Evolutionary conservation across 2,329 filamentous ascomycete genomes (phyloP).

Genomic region (Phyllosticta citrichinensis): DNA sequence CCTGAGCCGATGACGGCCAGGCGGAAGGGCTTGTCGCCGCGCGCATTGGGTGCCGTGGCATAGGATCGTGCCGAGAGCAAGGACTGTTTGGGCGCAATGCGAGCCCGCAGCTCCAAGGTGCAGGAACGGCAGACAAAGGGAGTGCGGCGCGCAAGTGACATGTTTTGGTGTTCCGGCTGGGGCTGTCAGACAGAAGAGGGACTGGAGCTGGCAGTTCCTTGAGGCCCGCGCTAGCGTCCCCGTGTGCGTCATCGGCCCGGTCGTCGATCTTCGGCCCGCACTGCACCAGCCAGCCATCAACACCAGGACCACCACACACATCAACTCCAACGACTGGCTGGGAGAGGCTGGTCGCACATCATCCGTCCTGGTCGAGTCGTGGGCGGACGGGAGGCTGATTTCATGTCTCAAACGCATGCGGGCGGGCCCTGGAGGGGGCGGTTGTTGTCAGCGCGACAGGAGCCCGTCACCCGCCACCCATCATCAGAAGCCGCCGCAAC

Average conservation of each 20-base stretch:
- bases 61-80: not conserved
- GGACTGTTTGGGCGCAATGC: not conserved
- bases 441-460: not conserved
- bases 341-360: not conserved
- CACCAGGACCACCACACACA: not conserved
- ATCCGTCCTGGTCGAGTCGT: not conserved
- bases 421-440: not conserved
- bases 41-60: conserved; percentile 7
- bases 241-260: not conserved
- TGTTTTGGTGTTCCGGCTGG: not conserved
- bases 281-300: not conserved
- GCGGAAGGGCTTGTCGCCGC: conserved; percentile 46
- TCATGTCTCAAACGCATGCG: not conserved
- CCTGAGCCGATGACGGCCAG: conserved; percentile 88
- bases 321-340: not conserved
- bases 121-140: not conserved
- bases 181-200: not conserved
- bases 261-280: not conserved
- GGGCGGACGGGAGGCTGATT: not conserved
- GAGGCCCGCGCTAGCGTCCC: not conserved
- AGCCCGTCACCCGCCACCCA: not conserved
- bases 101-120: not conserved
- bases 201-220: not conserved
- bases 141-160: not conserved
- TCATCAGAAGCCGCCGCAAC: not conserved